Percentiles rank a stretch among this genome's conserved stretches.
Evolutionary conservation across 805 yeast species (phyloP).

Genomic region (Schizosaccharomyces osmophilus): DNA sequence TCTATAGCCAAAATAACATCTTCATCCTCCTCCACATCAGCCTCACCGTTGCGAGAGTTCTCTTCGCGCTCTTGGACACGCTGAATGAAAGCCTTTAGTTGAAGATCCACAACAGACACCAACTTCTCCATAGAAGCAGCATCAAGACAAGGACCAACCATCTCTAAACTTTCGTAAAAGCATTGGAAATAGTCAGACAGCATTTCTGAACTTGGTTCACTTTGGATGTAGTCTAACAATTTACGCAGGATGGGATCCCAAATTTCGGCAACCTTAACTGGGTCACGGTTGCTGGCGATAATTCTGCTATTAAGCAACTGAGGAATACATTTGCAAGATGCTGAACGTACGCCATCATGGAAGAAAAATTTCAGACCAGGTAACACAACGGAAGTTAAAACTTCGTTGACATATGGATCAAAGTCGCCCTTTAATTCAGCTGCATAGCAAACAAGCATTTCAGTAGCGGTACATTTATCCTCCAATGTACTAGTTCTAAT

Average conservation of each 20-base stretch:
- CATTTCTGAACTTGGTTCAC: slow-evolving; percentile 67
- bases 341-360: slow-evolving; percentile 80
- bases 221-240: slow-evolving; percentile 38
- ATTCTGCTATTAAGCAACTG: slow-evolving; percentile 32
- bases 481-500: slow-evolving; percentile 86
- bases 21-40: slow-evolving; percentile 27
- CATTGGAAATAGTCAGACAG: slow-evolving; percentile 55
- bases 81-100: slow-evolving; percentile 40
- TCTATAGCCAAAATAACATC: slow-evolving; percentile 73
- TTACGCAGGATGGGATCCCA: slow-evolving; percentile 52
- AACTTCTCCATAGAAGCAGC: slow-evolving; percentile 29
- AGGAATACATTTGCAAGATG: slow-evolving; percentile 71
- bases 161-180: slow-evolving; percentile 36
- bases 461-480: slow-evolving; percentile 83
- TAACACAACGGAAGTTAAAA: slow-evolving; percentile 51
- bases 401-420: slow-evolving; percentile 57
- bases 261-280: slow-evolving; percentile 23
- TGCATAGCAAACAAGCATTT: slow-evolving; percentile 62
- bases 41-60: slow-evolving; percentile 15
- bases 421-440: slow-evolving; percentile 60
- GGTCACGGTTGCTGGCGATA: slow-evolving; percentile 23
- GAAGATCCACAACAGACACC: slow-evolving; percentile 33
- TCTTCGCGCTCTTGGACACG: slow-evolving; percentile 50
- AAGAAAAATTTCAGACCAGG: slow-evolving; percentile 80
- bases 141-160: slow-evolving; percentile 34